Percentiles rank a stretch among this genome's conserved stretches.
These are phyloP conservation scores for Gautieria morchelliformis DNA, from an alignment of 768 basidiomycete genomes.

Conservation along the genomic window DNA sequence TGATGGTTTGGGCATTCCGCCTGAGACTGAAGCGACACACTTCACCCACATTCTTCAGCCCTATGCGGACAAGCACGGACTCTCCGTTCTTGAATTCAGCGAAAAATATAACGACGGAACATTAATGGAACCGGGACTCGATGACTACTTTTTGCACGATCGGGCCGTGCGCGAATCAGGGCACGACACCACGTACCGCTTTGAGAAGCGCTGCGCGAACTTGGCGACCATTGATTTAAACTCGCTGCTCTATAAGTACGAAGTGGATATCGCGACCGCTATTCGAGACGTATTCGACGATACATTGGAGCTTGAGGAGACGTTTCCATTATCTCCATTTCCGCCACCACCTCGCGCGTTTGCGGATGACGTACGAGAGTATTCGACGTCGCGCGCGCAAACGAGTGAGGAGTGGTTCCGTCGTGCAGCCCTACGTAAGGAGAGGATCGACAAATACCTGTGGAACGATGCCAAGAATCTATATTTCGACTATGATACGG, in stretches of 20 bases:
- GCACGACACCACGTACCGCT: conserved; percentile 93
- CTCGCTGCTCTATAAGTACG: conserved; percentile 95
- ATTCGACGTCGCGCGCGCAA: conserved; percentile 52
- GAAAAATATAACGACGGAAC: conserved; percentile 87
- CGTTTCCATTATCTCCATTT: conserved; percentile 86
- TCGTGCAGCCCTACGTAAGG: conserved; percentile 73
- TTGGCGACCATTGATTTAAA: conserved; percentile 95
- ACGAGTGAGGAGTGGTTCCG: conserved; percentile 88
- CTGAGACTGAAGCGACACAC: conserved; percentile 97
- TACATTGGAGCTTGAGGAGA: conserved; percentile 84
- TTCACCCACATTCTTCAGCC: conserved; percentile 98
- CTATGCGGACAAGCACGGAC: conserved; percentile 82
- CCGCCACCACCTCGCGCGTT: conserved; percentile 71
- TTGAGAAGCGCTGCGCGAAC: conserved; percentile 96
- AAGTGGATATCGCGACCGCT: conserved; percentile 96
- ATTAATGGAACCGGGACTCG: conserved; percentile 77
- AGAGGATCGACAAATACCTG: conserved; percentile 83
- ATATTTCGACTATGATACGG: conserved; percentile 96
- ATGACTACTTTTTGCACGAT: conserved; percentile 97
- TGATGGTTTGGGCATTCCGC: conserved; percentile 90
- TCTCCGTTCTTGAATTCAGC: conserved; percentile 92
- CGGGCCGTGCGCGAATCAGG: conserved; percentile 94
- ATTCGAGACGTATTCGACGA: conserved; percentile 94
- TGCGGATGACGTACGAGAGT: conserved; percentile 48
- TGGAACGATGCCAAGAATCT: conserved; percentile 95